phyloP scores from a whole-genome alignment of 768 basidiomycete genomes.

The Amanita pseudoporphyria region DNA sequence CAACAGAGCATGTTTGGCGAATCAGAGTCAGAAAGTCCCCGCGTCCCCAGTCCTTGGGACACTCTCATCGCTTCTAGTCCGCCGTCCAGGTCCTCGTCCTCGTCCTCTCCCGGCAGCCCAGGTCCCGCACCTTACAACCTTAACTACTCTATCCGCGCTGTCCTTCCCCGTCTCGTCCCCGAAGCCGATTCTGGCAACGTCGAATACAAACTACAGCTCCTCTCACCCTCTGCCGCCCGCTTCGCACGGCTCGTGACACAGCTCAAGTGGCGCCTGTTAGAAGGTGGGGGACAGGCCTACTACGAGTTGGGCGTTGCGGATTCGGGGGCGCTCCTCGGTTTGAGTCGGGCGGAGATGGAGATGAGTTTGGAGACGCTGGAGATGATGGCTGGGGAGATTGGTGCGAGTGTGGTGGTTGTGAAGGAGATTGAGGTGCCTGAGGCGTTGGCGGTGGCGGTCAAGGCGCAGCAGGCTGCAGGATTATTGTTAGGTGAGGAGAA shows the following conservation, averaged over 20 bases:
- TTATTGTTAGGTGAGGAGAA: constrained; percentile 29
- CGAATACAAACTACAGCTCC: constrained; percentile 90
- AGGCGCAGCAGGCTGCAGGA: constrained; percentile 24
- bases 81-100: constrained; percentile 19
- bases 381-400: constrained; percentile 91
- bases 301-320: constrained; percentile 84
- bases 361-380: constrained; percentile 79
- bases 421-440: constrained; percentile 79
- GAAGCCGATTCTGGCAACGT: constrained; percentile 84
- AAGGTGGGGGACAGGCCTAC: constrained; percentile 77
- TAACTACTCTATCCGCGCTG: not conserved
- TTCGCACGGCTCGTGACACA: constrained; percentile 86
- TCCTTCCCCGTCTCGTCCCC: constrained; percentile 58
- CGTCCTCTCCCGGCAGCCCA: constrained; percentile 18
- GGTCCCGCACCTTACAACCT: not conserved
- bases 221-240: constrained; percentile 65
- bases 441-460: constrained; percentile 32
- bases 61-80: constrained; percentile 48
- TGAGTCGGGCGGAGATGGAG: constrained; percentile 64
- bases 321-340: constrained; percentile 78
- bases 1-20: constrained; percentile 62
- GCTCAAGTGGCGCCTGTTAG: constrained; percentile 88
- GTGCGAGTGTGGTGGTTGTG: constrained; percentile 84
- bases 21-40: constrained; percentile 70
- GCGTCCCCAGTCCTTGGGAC: constrained; percentile 80